Conservation (phyloP, 805 yeast genomes). For the Candida xiaguanensis region DNA sequence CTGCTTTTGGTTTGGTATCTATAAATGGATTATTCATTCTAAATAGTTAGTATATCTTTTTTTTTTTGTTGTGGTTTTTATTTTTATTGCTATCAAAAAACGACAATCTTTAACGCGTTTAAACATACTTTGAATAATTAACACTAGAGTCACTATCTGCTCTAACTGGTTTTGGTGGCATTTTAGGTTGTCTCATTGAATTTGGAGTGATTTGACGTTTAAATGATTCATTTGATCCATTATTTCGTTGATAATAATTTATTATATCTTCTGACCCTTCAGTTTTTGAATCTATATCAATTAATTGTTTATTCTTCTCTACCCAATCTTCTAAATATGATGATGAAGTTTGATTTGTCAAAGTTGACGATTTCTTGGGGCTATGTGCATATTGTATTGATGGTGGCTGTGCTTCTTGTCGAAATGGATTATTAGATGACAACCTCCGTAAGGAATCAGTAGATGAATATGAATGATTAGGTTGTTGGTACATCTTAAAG, state of each 20-base stretch:
- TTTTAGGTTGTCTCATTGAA: slow-evolving; percentile 5
- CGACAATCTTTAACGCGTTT: slow-evolving; percentile 3
- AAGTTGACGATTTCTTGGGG: slow-evolving; percentile 2
- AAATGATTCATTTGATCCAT: neutral
- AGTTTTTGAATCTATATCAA: slow-evolving; percentile 33
- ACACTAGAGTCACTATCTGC: slow-evolving; percentile 35
- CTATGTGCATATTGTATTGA: neutral
- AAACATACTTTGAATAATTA: slow-evolving; percentile 20
- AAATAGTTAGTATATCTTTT: slow-evolving; percentile 1
- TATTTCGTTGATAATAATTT: neutral
- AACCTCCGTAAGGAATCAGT: slow-evolving; percentile 40
- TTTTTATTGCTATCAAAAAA: neutral
- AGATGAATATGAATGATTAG: slow-evolving; percentile 31
- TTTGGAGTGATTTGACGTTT: neutral
- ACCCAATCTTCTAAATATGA: slow-evolving; percentile 59
- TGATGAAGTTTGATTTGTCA: slow-evolving; percentile 12
- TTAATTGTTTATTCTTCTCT: slow-evolving; percentile 37
- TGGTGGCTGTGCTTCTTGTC: slow-evolving; percentile 29
- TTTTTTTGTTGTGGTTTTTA: slow-evolving; percentile 1
- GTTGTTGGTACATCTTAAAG: slow-evolving; percentile 40
- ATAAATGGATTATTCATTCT: slow-evolving; percentile 45
- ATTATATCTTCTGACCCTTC: slow-evolving; percentile 6
- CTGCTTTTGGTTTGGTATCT: slow-evolving; percentile 21
- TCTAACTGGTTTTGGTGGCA: slow-evolving; percentile 26
- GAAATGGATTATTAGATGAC: slow-evolving; percentile 72